A percentile compares a stretch with the other conserved stretches of the same genome.
phyloP scores from a whole-genome alignment of 176 grass and related monocot species.

The Aegilops umbellulata region DNA sequence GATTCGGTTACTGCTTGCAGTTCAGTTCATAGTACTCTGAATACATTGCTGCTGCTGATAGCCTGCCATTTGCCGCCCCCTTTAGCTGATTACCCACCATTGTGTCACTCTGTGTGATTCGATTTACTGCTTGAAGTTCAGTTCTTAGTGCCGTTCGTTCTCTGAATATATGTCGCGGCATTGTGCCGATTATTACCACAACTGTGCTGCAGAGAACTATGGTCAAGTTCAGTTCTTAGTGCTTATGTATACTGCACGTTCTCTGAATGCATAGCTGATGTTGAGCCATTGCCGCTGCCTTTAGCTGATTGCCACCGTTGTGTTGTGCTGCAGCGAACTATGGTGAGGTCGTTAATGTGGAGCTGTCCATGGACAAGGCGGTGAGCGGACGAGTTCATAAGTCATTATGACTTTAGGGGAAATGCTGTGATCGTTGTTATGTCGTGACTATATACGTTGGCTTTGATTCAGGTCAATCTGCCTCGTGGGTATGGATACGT shows the following conservation, averaged over 20 bases:
- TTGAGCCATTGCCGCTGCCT: too few relatives aligned
- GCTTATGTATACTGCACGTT: background rate
- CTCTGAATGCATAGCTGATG: background rate
- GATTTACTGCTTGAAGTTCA: background rate
- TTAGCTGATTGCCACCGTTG: background rate
- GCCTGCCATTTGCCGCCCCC: too few relatives aligned
- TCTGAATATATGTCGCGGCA: background rate
- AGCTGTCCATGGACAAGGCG: slow-evolving; percentile 80
- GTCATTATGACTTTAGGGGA: background rate
- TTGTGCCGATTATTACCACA: too few relatives aligned
- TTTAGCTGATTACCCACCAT: too few relatives aligned
- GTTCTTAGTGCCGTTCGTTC: background rate
- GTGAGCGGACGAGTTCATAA: slow-evolving; percentile 7
- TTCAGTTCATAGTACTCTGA: background rate
- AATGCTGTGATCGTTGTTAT: background rate
- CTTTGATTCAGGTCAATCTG: slow-evolving; percentile 76
- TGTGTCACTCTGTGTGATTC: background rate
- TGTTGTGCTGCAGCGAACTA: slow-evolving; percentile 55
- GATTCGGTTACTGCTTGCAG: background rate
- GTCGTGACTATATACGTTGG: background rate
- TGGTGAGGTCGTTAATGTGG: slow-evolving; percentile 81
- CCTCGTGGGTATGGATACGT: slow-evolving; percentile 90
- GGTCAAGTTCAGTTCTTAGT: background rate
- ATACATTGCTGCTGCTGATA: too few relatives aligned
- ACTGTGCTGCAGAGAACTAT: too few relatives aligned